Percentiles rank a stretch among this genome's conserved stretches.
Conservation (phyloP, 2,329 filamentous ascomycete genomes). For the Aspergillus ochraceus region DNA sequence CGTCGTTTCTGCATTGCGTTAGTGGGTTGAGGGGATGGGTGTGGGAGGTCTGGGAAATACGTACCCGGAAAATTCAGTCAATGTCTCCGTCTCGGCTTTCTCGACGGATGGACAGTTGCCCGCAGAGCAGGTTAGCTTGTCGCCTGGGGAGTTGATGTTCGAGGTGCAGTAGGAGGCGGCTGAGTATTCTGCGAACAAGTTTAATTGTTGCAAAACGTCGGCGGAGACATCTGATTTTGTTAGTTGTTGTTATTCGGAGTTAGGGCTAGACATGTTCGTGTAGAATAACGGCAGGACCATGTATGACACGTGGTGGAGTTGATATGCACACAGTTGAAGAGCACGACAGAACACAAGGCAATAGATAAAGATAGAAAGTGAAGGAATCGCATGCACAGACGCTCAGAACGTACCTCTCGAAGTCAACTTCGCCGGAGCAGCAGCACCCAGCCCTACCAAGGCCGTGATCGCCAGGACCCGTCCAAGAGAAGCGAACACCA, state of each 20-base stretch:
- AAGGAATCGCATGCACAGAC: no score
- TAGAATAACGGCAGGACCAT: no score
- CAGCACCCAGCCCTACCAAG: not conserved
- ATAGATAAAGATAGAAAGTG: not conserved
- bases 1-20: slow-evolving; percentile 13
- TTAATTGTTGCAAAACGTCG: slow-evolving; percentile 42
- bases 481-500: not conserved
- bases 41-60: slow-evolving; percentile 5
- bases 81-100: slow-evolving; percentile 45
- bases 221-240: slow-evolving; percentile 37
- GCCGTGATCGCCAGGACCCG: slow-evolving; percentile 2
- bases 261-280: not conserved
- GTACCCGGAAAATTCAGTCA: slow-evolving; percentile 53
- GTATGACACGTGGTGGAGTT: no score
- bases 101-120: slow-evolving; percentile 52
- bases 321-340: not conserved
- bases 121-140: slow-evolving; percentile 45
- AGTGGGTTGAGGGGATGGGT: not conserved
- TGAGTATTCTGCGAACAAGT: slow-evolving; percentile 53
- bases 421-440: slow-evolving; percentile 9
- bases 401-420: slow-evolving; percentile 23
- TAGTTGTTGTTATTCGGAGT: not conserved
- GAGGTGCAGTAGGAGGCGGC: slow-evolving; percentile 54
- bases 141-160: slow-evolving; percentile 49
- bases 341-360: not conserved